Evolutionary conservation across 495 filamentous ascomycete genomes (phyloP).

Genomic region (Penicillium macrosclerotiorum): DNA sequence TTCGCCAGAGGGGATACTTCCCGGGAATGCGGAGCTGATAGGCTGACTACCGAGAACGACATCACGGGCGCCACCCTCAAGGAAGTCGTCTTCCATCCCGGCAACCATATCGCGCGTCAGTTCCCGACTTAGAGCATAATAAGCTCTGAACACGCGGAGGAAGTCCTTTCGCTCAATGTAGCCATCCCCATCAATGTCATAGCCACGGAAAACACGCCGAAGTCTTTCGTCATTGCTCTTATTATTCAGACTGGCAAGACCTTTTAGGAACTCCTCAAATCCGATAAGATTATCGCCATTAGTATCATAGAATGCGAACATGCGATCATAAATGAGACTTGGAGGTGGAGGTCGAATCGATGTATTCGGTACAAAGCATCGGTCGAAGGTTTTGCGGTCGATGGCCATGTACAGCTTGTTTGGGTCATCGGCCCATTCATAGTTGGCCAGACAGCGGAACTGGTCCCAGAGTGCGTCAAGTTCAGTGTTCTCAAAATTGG

Average conservation of each 20-base stretch:
- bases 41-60: constrained; percentile 74
- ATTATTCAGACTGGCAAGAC: constrained; percentile 75
- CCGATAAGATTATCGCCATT: constrained; percentile 85
- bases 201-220: constrained; percentile 77
- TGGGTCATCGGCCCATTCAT: constrained; percentile 81
- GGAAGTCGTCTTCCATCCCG: constrained; percentile 74
- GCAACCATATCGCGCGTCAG: constrained; percentile 82
- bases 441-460: constrained; percentile 86
- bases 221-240: constrained; percentile 65
- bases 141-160: constrained; percentile 84
- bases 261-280: constrained; percentile 88
- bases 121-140: constrained; percentile 82
- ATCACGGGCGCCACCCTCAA: constrained; percentile 70
- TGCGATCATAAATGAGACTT: constrained; percentile 89
- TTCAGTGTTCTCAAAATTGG: constrained; percentile 76
- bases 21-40: constrained; percentile 70
- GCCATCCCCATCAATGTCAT: constrained; percentile 89
- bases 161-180: constrained; percentile 87
- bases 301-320: constrained; percentile 95
- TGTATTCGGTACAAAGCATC: constrained; percentile 79
- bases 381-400: constrained; percentile 85
- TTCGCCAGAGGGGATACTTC: constrained; percentile 60
- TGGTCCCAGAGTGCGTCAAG: constrained; percentile 95
- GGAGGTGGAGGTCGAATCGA: constrained; percentile 73
- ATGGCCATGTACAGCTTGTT: constrained; percentile 76